Evolutionary conservation across 1,284 basidiomycete genomes (phyloP).

Genomic region (Rhodotorula sp.): DNA sequence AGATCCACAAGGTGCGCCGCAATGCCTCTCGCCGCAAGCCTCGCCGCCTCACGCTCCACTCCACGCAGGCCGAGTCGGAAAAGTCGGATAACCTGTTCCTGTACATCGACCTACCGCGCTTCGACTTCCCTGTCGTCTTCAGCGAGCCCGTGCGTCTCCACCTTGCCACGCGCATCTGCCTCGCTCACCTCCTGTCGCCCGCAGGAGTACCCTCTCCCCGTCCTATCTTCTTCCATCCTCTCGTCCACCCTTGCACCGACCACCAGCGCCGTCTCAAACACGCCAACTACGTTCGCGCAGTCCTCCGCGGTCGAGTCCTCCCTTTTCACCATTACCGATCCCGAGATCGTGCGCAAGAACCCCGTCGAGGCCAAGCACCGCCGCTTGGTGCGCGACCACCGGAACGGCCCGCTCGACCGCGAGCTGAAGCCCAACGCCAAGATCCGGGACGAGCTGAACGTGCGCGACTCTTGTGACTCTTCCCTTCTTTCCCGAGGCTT

Average conservation of each 20-base stretch:
- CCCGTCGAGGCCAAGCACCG: constrained; percentile 97
- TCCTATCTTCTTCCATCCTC: constrained; percentile 46
- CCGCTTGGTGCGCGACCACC: constrained; percentile 87
- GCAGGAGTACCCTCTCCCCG: constrained; percentile 50
- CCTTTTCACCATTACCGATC: constrained; percentile 86
- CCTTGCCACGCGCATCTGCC: too few relatives aligned
- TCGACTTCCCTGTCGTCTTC: constrained; percentile 97
- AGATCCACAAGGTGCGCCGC: constrained; percentile 64
- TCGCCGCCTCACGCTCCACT: too few relatives aligned
- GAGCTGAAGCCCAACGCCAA: constrained; percentile 94
- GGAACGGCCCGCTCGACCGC: constrained; percentile 89
- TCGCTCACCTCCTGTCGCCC: neutral
- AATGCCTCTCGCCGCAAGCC: neutral
- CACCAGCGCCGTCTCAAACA: constrained; percentile 17
- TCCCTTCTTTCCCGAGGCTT: neutral
- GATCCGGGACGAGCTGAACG: constrained; percentile 88
- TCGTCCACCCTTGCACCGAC: constrained; percentile 44
- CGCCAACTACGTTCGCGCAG: constrained; percentile 40
- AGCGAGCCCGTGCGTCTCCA: constrained; percentile 68
- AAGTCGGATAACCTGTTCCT: constrained; percentile 88
- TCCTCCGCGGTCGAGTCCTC: constrained; percentile 49
- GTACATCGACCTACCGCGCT: constrained; percentile 94
- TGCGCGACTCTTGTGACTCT: constrained; percentile 54
- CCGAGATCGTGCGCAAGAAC: constrained; percentile 85
- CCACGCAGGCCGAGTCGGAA: constrained; percentile 71